Percentiles rank a stretch among this genome's conserved stretches.
Evolutionary conservation across 2,329 filamentous ascomycete genomes (phyloP).

Genomic region (Clonostachys byssicola): DNA sequence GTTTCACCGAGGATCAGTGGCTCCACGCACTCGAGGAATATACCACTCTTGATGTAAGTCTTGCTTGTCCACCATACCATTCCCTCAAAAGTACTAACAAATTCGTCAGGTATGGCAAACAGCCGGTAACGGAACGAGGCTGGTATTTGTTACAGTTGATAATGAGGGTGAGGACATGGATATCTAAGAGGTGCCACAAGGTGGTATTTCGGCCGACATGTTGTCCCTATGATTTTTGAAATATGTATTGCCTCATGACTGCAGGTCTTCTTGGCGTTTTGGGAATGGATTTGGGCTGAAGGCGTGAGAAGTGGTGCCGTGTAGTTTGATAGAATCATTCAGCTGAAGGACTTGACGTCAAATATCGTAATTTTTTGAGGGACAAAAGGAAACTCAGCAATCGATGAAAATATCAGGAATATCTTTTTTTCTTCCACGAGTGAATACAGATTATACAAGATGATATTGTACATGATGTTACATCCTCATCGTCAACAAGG

Average conservation of each 20-base stretch:
- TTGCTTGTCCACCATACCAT: neutral
- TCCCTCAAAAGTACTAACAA: neutral
- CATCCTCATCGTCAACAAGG: conserved; percentile 43
- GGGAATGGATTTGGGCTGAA: no score
- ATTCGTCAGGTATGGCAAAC: conserved; percentile 70
- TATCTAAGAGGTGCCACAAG: conserved; percentile 5
- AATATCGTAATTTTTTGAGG: neutral
- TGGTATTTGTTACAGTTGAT: conserved; percentile 64
- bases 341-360: neutral
- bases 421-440: no score
- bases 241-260: neutral
- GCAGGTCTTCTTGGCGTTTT: neutral
- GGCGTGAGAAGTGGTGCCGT: no score
- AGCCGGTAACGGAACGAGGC: conserved; percentile 62
- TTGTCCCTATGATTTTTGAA: conserved; percentile 4
- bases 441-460: no score
- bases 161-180: conserved; percentile 49
- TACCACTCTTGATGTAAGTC: conserved; percentile 79
- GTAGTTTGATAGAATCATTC: neutral
- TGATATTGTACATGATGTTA: conserved; percentile 12
- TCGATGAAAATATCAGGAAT: no score
- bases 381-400: no score
- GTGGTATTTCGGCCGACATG: neutral
- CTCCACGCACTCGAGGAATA: conserved; percentile 85
- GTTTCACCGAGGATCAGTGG: conserved; percentile 94